These are phyloP conservation scores for Candida tetrigidarum DNA, from an alignment of 1,139 yeast genomes.

Conservation along the genomic window DNA sequence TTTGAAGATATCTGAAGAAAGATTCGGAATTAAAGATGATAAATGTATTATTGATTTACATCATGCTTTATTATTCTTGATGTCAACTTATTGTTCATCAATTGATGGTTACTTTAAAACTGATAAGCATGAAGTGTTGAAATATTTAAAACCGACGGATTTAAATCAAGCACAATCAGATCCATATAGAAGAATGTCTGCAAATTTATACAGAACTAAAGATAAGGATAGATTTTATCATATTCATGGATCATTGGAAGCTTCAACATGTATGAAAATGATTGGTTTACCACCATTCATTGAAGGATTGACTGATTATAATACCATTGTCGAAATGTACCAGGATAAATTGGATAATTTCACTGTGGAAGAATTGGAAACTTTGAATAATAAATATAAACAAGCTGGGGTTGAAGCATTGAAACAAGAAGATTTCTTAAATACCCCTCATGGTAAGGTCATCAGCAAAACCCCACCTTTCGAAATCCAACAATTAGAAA, in stretches of 20 bases:
- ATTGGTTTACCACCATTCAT: constrained; percentile 32
- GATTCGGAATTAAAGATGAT: constrained; percentile 22
- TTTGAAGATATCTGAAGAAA: constrained; percentile 23
- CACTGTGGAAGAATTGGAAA: constrained; percentile 26
- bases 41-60: constrained; percentile 25
- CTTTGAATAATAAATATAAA: constrained; percentile 20
- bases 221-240: constrained; percentile 30
- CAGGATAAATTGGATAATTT: constrained; percentile 23
- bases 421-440: constrained; percentile 28
- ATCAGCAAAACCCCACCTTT: constrained; percentile 25
- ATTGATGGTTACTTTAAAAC: constrained; percentile 30
- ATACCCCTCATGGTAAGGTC: constrained; percentile 31
- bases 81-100: constrained; percentile 32
- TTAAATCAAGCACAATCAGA: constrained; percentile 30
- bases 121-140: constrained; percentile 23
- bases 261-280: constrained; percentile 33
- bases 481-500: constrained; percentile 25
- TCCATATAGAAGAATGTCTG: constrained; percentile 33
- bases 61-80: constrained; percentile 29
- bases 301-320: constrained; percentile 26
- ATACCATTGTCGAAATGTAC: constrained; percentile 25
- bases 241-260: constrained; percentile 37
- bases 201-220: constrained; percentile 35
- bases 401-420: constrained; percentile 36
- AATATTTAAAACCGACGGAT: constrained; percentile 28